Evolutionary conservation across 164 flowering plant genomes (phyloP).

Genomic region (Piper betle): DNA sequence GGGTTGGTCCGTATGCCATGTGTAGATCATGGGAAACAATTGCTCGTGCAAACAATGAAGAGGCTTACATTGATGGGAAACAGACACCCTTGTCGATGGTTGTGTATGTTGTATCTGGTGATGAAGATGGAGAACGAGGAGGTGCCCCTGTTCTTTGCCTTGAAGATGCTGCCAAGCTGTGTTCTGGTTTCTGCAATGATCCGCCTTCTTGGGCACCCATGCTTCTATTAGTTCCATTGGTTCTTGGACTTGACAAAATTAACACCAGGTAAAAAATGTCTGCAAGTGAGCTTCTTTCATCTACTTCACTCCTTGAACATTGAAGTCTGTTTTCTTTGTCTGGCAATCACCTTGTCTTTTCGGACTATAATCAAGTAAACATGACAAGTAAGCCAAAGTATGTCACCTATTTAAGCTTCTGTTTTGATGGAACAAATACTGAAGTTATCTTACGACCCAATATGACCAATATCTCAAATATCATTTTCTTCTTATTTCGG

Average conservation of each 20-base stretch:
- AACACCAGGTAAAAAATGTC: constrained; percentile 62
- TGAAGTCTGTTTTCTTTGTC: too few relatives aligned
- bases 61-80: constrained; percentile 11
- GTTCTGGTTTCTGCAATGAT: constrained; percentile 49
- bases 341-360: too few relatives aligned
- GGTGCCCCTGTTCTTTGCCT: constrained; percentile 90
- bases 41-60: constrained; percentile 30
- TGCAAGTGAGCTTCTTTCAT: neutral
- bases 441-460: too few relatives aligned
- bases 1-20: constrained; percentile 98
- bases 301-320: too few relatives aligned
- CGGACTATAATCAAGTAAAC: too few relatives aligned
- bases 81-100: constrained; percentile 49
- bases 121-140: constrained; percentile 95
- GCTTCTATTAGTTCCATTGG: constrained; percentile 86
- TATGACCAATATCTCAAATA: too few relatives aligned
- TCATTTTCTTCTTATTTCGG: too few relatives aligned
- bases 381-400: too few relatives aligned
- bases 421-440: too few relatives aligned
- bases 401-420: too few relatives aligned
- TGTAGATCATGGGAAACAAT: constrained; percentile 91
- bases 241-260: constrained; percentile 90
- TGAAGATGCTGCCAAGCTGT: constrained; percentile 53
- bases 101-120: constrained; percentile 89
- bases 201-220: constrained; percentile 61